These are phyloP conservation scores for Epithemia pelagica DNA, from an alignment of 108 stramenopile genomes.

Conservation along the genomic window DNA sequence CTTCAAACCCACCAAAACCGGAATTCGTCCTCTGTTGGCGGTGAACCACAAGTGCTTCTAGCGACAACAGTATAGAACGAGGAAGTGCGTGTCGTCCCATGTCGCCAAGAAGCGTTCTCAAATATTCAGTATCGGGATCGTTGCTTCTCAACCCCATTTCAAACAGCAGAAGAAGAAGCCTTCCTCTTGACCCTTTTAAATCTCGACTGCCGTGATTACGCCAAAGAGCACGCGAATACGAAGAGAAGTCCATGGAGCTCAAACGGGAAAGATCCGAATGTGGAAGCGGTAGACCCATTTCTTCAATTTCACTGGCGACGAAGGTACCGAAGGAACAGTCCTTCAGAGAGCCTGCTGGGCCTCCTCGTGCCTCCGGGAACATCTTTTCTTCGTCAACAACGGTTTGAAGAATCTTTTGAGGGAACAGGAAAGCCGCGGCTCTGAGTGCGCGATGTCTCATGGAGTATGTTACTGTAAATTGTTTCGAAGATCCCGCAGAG, in stretches of 20 bases:
- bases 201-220: slow-evolving; percentile 49
- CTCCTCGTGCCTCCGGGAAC: slow-evolving; percentile 11
- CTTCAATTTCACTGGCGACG: slow-evolving; percentile 81
- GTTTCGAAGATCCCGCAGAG: neutral
- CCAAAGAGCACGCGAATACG: slow-evolving; percentile 78
- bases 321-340: slow-evolving; percentile 66
- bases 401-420: slow-evolving; percentile 59
- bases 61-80: slow-evolving; percentile 54
- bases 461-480: slow-evolving; percentile 52
- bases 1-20: neutral
- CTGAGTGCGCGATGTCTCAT: slow-evolving; percentile 81
- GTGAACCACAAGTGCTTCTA: slow-evolving; percentile 21
- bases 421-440: slow-evolving; percentile 71
- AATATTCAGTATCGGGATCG: slow-evolving; percentile 44
- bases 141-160: slow-evolving; percentile 57
- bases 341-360: slow-evolving; percentile 23
- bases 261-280: slow-evolving; percentile 71
- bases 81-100: slow-evolving; percentile 43
- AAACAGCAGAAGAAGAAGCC: slow-evolving; percentile 62
- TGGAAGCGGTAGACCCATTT: slow-evolving; percentile 79
- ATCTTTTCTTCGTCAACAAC: slow-evolving; percentile 51
- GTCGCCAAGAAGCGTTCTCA: slow-evolving; percentile 43
- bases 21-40: neutral
- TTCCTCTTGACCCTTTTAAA: slow-evolving; percentile 40
- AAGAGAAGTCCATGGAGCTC: slow-evolving; percentile 71